Evolutionary conservation across 306 rosid genomes (phyloP), one percentile per base, ranked within the genome.

Genomic region (Ormosia semicastrata): DNA sequence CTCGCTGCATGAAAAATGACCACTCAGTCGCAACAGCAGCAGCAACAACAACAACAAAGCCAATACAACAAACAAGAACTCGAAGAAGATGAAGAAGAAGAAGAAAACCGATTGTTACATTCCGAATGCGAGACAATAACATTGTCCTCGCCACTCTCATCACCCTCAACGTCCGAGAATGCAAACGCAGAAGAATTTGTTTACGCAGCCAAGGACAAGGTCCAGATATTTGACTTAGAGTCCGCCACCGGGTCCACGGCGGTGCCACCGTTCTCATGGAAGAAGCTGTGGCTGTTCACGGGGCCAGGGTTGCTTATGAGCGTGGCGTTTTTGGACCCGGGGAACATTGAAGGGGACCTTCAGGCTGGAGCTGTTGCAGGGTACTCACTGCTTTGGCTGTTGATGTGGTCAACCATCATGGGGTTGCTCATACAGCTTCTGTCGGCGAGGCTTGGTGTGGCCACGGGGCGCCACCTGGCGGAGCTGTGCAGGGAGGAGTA

Each of bases 251-350:
- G 29, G n/a, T 62, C 76, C 52, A 71, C 66, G 14, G 39, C 7
- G n/a, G 88, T 70, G 76, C 90, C 90, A 0, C 89, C 90, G 0
- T 89, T 90, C 52, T 92, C 94, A 2, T 92, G 94, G 94, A 82
- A 80, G 89, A 87, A 90, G 88, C 85, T 90, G 10, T 89, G 94
- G 97, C 64, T 89, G 40, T 92, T 92, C 76, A 90, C 97, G 1
- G 97, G 97, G 13, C 94, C 97, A 3, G 97, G 97, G 43, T 71
- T 92, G 67, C 73, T 92, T 40, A 92, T 92, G 97, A 92, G 97
- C 52, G 91, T 92, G 65, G 97, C 94, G 7, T 92, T 92, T 37
- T 39, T 92, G 89, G 97, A 92, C 81, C 94, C 97, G 0, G 97
- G 97, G 2, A 92, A 92, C 66, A 18, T 92, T 15, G 97, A 92